Base-by-base conservation (phyloP, 75 land plant species). In the Pseudotsuga menziesii region DNA sequence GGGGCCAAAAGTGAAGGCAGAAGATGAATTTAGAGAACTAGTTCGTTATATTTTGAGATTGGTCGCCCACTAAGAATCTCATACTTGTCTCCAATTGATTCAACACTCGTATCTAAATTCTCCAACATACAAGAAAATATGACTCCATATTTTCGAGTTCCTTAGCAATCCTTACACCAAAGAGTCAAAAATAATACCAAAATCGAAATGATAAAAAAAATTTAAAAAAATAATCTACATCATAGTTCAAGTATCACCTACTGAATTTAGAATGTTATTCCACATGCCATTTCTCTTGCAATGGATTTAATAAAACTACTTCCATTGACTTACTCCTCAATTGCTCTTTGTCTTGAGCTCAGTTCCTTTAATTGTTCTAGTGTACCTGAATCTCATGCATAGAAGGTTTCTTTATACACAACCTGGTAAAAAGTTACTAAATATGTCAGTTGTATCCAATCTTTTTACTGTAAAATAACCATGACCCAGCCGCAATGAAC, bases 131-230 rank as follows among this genome's bases (percentile, higher is more conserved):
- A 92, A n/a, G n/a, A 12, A 92, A 63, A 80, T 92, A 92, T 14
- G 74, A 52, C 77, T 92, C 92, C 74, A 92, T 71, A 88, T 92
- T 59, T 86, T n/a, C 90, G 39, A 92, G 80, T 61, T 86, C 94
- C 94, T 91, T 82, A 61, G 57, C 56, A 52, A 78, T 63, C 62
- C 56, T 67, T 1, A 58, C 20, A 12, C 5, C 17, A 73, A 73
- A 55, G 12, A 25, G 32, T 73, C 56, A 73, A 57, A 41, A 3
- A 73, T 32, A 19, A 5, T 55, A 72, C 1, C 19, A 48, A 44
- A 60, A 58, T n/a, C 15, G 60, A 59, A 20, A 29, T 29, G 39
- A 36, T 4, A 66, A 0, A 77, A 67, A 36, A 8, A n/a, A n/a
- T n/a, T n/a, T n/a, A n/a, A n/a, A n/a, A n/a, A 35, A 61, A 35